Conservation (phyloP, 345 rosid genomes). For the Pugionium dolabratum region DNA sequence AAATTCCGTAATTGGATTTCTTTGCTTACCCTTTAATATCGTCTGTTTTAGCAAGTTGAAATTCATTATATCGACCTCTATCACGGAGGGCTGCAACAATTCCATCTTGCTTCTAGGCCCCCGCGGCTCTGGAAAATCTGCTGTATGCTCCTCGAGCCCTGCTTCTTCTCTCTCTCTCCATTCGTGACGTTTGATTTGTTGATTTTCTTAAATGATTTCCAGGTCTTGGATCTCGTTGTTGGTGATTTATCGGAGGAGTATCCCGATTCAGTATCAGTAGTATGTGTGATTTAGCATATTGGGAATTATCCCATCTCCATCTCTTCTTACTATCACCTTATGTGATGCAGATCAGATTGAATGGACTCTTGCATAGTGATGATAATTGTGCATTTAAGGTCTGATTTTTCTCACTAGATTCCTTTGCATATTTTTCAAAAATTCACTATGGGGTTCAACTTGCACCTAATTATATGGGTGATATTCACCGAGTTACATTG, state of each 20-base stretch:
- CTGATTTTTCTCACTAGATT: not conserved
- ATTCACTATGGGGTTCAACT: not conserved
- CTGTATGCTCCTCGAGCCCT: slow-evolving; percentile 47
- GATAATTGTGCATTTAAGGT: slow-evolving; percentile 88
- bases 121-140: slow-evolving; percentile 81
- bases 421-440: not conserved
- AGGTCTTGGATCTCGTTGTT: slow-evolving; percentile 91
- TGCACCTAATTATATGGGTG: not conserved
- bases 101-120: slow-evolving; percentile 95
- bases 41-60: slow-evolving; percentile 70
- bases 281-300: slow-evolving; percentile 40
- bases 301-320: slow-evolving; percentile 3
- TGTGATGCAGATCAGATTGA: slow-evolving; percentile 75
- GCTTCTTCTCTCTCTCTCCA: slow-evolving; percentile 1
- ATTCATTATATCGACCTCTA: slow-evolving; percentile 70
- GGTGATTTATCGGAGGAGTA: slow-evolving; percentile 60
- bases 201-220: not conserved
- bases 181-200: slow-evolving; percentile 2
- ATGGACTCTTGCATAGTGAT: slow-evolving; percentile 84
- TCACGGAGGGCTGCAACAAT: slow-evolving; percentile 83
- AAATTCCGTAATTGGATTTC: not conserved
- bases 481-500: slow-evolving; percentile 23
- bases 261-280: slow-evolving; percentile 73
- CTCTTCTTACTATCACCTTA: slow-evolving; percentile 1
- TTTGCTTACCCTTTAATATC: slow-evolving; percentile 4